Conservation (phyloP, 2,329 filamentous ascomycete species). For the Emydomyces testavorans region DNA sequence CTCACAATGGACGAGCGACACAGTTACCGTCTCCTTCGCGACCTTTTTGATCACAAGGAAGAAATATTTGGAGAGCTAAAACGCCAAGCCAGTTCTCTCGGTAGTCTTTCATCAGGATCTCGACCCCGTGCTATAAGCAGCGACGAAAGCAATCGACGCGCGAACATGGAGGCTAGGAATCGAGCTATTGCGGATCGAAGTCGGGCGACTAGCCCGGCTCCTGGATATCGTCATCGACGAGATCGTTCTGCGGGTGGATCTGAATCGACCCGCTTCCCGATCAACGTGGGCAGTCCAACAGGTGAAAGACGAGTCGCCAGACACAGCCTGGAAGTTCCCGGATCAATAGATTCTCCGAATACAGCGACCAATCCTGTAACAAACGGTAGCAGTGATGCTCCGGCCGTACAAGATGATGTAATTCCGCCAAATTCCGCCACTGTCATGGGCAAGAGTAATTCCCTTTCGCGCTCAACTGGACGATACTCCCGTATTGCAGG, state of each 20-base stretch:
- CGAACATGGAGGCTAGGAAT: conserved; percentile 86
- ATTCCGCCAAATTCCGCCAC: conserved; percentile 24
- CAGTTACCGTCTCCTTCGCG: conserved; percentile 76
- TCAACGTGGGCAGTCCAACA: conserved; percentile 54
- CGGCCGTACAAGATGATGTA: conserved; percentile 18
- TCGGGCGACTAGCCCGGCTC: conserved; percentile 58
- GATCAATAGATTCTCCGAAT: conserved; percentile 40
- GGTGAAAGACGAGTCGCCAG: conserved; percentile 42
- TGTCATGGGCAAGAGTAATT: conserved; percentile 53
- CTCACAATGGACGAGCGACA: conserved; percentile 94
- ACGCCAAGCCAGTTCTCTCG: conserved; percentile 43
- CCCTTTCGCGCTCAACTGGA: conserved; percentile 44
- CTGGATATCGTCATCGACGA: conserved; percentile 51
- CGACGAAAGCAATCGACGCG: conserved; percentile 88
- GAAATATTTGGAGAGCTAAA: conserved; percentile 93
- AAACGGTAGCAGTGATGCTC: conserved; percentile 33
- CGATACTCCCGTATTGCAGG: conserved; percentile 41
- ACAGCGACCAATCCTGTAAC: conserved; percentile 22
- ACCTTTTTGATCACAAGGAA: conserved; percentile 88
- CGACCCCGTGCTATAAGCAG: conserved; percentile 82
- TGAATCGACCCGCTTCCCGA: conserved; percentile 73
- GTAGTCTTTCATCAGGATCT: conserved; percentile 18
- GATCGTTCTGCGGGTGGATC: conserved; percentile 58
- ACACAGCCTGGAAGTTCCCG: conserved; percentile 71
- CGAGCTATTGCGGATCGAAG: conserved; percentile 62